Conservation (phyloP, 1,284 basidiomycete species). For the Papiliotrema laurentii region DNA sequence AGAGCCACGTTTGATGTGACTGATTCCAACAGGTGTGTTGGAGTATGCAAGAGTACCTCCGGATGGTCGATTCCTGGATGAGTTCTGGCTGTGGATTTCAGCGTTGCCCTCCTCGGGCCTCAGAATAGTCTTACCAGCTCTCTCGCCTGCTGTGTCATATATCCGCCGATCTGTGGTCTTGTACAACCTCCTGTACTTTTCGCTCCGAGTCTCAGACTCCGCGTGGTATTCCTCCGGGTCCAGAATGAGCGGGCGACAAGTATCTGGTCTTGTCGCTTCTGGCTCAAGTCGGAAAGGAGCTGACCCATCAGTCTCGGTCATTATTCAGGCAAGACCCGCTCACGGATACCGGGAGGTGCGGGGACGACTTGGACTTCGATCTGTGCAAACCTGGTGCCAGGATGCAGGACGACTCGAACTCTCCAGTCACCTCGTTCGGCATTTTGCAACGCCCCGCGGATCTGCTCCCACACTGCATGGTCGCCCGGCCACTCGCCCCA, state of each 20-base stretch:
- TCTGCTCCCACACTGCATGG: conserved; percentile 15
- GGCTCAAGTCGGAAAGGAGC: conserved; percentile 20
- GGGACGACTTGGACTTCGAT: conserved; percentile 28
- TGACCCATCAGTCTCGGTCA: not conserved
- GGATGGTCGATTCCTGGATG: conserved; percentile 14
- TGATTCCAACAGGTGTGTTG: conserved; percentile 32
- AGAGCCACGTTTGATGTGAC: conserved; percentile 43
- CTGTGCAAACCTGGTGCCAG: conserved; percentile 6
- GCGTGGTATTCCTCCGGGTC: conserved; percentile 15
- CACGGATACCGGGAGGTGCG: conserved; percentile 23
- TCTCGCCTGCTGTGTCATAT: conserved; percentile 29
- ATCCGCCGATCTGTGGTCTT: conserved; percentile 35
- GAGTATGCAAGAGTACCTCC: conserved; percentile 33
- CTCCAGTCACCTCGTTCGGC: conserved; percentile 30
- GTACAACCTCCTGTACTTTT: conserved; percentile 23
- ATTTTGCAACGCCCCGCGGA: conserved; percentile 21
- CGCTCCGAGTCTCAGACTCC: not conserved
- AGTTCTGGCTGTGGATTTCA: not conserved
- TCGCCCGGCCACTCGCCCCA: conserved; percentile 8
- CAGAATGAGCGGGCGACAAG: conserved; percentile 21
- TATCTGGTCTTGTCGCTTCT: not conserved
- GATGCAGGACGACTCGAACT: conserved; percentile 27
- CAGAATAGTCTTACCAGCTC: conserved; percentile 16
- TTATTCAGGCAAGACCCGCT: not conserved
- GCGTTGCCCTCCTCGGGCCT: not conserved